Evolutionary conservation across 805 yeast species (phyloP), one percentile per base, ranked within the genome.

Genomic region (Pichia gijzeniarum): DNA sequence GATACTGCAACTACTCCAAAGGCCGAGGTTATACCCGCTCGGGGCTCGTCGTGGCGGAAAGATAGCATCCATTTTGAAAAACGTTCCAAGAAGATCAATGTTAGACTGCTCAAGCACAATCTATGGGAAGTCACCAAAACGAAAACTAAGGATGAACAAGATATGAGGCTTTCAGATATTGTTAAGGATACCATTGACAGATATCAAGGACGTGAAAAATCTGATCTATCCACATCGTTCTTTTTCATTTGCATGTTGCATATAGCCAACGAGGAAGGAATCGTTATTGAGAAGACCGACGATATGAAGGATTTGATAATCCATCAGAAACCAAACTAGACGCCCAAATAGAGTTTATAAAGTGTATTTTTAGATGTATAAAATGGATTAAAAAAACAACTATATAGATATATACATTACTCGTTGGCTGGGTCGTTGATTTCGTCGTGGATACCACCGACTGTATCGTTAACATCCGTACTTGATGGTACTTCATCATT

Each of bases 161-260:
- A 46, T 12, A 40, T 47, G 9, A 52, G 43, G 36, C 47, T 64
- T 21, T 55, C 55, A 7, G 54, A 50, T 3, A 43, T 58, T 25
- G 59, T 57, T n/a, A 49, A 50, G 17, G 56, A 54, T n/a, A 59
- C 63, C 10, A 50, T 53, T 18, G 40, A 46, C n/a, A 68, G 70
- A 59, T 88, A 89, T 58, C 69, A 76, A 0, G 63, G 68, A 8
- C 79, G 76, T 40, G 74, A 79, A 39, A 67, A 71, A 53, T 73
- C 72, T 41, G 95, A 88, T 43, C 63, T 89, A 7, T 83, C 95
- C 1, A 87, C 95, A 1, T 82, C 95, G 63, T 85, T 85, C 61
- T 85, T 86, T 57, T 88, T 88, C 55, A 85, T 88, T 47, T 85
- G 95, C 54, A 64, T 87, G 56, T 65, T 88, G 31, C 96, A 88